phyloP scores from a whole-genome alignment of 257 asterid species.

The Apocynum venetum region DNA sequence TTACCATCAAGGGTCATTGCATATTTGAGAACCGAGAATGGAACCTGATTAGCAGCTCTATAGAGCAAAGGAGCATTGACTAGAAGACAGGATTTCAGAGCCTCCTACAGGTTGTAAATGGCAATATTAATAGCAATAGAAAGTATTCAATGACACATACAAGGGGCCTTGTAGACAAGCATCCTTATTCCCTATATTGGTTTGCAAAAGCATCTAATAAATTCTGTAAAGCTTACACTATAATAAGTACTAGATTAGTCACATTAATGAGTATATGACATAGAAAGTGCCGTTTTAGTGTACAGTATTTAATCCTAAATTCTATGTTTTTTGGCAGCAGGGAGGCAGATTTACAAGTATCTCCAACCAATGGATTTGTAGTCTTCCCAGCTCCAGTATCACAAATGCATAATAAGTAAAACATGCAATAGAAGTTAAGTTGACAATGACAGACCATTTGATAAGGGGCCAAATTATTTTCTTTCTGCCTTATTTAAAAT shows the following conservation, averaged over 20 bases:
- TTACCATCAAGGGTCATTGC: constrained; percentile 99
- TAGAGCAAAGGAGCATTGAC: constrained; percentile 97
- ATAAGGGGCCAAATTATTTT: neutral
- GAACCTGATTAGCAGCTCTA: constrained; percentile 86
- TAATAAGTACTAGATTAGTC: neutral
- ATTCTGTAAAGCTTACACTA: neutral
- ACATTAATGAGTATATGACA: neutral
- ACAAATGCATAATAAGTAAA: neutral
- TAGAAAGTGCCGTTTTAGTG: neutral
- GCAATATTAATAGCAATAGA: constrained; percentile 1
- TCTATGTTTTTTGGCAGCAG: neutral
- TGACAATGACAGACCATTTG: neutral
- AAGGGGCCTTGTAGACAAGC: neutral
- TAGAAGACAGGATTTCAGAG: constrained; percentile 71
- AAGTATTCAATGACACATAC: neutral
- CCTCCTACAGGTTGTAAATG: constrained; percentile 46
- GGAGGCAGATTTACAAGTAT: neutral
- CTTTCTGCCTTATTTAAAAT: neutral
- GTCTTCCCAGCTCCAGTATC: neutral
- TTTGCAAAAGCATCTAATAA: neutral
- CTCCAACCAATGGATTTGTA: neutral
- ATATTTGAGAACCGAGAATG: constrained; percentile 89
- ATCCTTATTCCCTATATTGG: neutral
- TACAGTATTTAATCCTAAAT: neutral
- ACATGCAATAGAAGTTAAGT: neutral